These are phyloP conservation scores for Acephala macrosclerotiorum DNA, from an alignment of 2,329 filamentous ascomycete species.

Conservation along the genomic window DNA sequence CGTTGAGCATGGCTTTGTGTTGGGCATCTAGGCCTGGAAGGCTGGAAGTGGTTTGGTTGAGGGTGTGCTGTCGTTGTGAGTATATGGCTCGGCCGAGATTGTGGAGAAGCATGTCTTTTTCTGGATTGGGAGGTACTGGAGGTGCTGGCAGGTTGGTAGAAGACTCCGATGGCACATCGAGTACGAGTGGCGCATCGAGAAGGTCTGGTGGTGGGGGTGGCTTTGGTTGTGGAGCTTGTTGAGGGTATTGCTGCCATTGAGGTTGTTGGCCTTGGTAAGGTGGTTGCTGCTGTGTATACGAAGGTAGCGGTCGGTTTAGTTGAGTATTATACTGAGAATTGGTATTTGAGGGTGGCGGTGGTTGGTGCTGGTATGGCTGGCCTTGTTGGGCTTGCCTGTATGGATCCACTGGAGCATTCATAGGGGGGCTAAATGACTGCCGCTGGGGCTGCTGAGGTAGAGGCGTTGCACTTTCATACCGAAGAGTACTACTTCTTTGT, in stretches of 20 bases:
- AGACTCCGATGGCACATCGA: slow-evolving; percentile 54
- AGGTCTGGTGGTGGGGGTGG: slow-evolving; percentile 56
- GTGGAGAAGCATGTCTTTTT: slow-evolving; percentile 86
- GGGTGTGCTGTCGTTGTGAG: slow-evolving; percentile 71
- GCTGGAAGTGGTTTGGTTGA: slow-evolving; percentile 76
- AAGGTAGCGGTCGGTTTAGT: slow-evolving; percentile 32
- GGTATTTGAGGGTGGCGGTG: slow-evolving; percentile 26
- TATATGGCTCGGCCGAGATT: slow-evolving; percentile 77
- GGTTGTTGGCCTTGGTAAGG: slow-evolving; percentile 32
- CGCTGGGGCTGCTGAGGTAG: slow-evolving; percentile 42
- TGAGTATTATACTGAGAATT: slow-evolving; percentile 26
- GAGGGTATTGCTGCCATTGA: slow-evolving; percentile 41
- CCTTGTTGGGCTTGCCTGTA: slow-evolving; percentile 30
- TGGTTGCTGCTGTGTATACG: slow-evolving; percentile 33
- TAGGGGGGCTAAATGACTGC: slow-evolving; percentile 36
- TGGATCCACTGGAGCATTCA: slow-evolving; percentile 38
- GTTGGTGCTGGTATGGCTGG: slow-evolving; percentile 37
- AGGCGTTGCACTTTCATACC: slow-evolving; percentile 40
- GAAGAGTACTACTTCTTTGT: slow-evolving; percentile 44
- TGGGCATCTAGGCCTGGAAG: slow-evolving; percentile 81
- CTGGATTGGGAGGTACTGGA: slow-evolving; percentile 92
- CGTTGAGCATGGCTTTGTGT: slow-evolving; percentile 75
- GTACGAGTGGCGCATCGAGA: slow-evolving; percentile 58
- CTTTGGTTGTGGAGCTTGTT: slow-evolving; percentile 42
- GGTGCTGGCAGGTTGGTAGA: slow-evolving; percentile 68